Evolutionary conservation across 768 basidiomycete species (phyloP).

Genomic region (Mrakia blollopis): DNA sequence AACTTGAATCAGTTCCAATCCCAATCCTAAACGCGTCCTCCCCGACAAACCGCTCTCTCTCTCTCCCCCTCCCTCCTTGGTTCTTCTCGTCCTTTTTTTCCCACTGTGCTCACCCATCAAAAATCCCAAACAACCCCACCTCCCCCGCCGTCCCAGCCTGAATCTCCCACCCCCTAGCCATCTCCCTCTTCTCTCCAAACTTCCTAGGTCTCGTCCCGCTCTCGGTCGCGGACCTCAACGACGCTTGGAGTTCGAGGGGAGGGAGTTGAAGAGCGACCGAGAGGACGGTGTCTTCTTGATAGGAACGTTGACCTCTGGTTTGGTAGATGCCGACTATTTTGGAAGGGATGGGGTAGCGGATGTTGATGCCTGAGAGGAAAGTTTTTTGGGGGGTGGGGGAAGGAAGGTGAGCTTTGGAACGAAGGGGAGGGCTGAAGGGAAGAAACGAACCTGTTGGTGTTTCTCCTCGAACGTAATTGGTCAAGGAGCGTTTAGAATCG

Average conservation of each 20-base stretch:
- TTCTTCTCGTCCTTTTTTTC: not conserved
- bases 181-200: conserved; percentile 19
- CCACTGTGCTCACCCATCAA: conserved; percentile 22
- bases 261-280: conserved; percentile 5
- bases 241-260: conserved; percentile 9
- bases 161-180: conserved; percentile 24
- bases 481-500: not conserved
- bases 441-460: conserved; percentile 9
- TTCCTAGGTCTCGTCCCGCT: not conserved
- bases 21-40: not conserved
- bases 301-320: conserved; percentile 16
- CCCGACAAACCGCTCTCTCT: too few species aligned
- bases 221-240: not conserved
- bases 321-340: conserved; percentile 25
- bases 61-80: not conserved
- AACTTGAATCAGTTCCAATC: not conserved
- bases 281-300: conserved; percentile 22
- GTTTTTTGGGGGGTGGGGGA: too few species aligned
- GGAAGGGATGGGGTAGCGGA: conserved; percentile 6
- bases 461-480: conserved; percentile 5
- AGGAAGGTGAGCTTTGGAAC: not conserved
- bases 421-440: not conserved
- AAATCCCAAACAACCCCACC: conserved; percentile 19
- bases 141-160: conserved; percentile 18
- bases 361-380: not conserved